Conservation (phyloP, 2,329 filamentous ascomycete genomes). For the Ascochyta clinopodiicola region DNA sequence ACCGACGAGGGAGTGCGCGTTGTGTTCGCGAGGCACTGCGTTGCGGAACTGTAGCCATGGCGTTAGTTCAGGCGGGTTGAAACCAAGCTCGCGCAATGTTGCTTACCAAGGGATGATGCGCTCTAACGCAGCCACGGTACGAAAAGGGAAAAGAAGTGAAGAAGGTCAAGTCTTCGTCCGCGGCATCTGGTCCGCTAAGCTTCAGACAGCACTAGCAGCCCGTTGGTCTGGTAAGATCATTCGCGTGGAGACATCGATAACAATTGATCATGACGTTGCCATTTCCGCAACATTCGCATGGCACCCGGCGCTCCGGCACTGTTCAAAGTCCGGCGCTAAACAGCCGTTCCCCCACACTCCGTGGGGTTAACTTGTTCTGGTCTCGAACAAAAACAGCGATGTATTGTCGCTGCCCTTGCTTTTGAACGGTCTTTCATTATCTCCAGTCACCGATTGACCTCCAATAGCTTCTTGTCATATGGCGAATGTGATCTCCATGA, state of each 20-base stretch:
- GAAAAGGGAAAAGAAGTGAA: background rate
- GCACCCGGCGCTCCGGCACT: conserved; percentile 4
- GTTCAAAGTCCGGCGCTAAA: conserved; percentile 5
- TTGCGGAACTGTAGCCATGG: background rate
- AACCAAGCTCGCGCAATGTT: conserved; percentile 18
- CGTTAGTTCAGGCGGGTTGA: background rate
- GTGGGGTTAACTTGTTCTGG: background rate
- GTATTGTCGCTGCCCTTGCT: no score
- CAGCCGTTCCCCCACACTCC: background rate
- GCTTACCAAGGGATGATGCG: conserved; percentile 31
- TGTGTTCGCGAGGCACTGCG: background rate
- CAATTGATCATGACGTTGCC: conserved; percentile 12
- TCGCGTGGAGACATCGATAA: conserved; percentile 6
- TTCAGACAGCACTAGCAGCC: conserved; percentile 4
- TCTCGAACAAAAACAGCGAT: no score
- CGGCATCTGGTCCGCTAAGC: conserved; percentile 25
- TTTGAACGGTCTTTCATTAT: no score
- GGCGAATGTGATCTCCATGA: no score
- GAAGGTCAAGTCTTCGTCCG: conserved; percentile 15
- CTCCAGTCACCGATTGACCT: no score
- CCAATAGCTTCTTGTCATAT: no score
- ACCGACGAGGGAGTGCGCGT: no score
- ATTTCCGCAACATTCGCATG: conserved; percentile 1
- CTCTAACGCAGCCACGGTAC: background rate
- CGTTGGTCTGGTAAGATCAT: conserved; percentile 1